Base-by-base conservation (phyloP, 208 protist genomes). In the Crithidia acanthocephali region DNA sequence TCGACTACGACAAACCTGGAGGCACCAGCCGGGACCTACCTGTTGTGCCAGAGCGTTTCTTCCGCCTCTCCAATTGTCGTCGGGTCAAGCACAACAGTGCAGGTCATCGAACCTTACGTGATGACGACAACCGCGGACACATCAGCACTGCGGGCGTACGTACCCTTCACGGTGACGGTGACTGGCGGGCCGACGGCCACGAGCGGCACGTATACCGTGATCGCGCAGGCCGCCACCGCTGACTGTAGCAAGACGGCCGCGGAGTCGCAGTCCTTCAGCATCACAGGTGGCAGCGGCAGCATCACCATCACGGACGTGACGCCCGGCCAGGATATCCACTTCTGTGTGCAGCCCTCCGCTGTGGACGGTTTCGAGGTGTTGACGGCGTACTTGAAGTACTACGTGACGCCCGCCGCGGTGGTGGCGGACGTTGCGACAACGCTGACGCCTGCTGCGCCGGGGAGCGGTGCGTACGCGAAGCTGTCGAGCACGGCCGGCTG, bases 361-460 rank as follows among this genome's bases (percentile, higher is more conserved):
- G 62, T 71, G 10, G 67, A 73, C 61, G 66, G 68, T 59, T 76
- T 84, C 51, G 47, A 74, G 35, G 74, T 74, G 50, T 60, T 75
- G 70, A 52, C 42, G 2, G 50, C 50, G 5, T 68, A 64, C 47
- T 68, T 92, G 63, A 56, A 64, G n/a, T 57, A 73, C 35, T 92
- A 92, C 79, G 86, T 89, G 81, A 71, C 81, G 33, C 86, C 86
- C 13, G 72, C 81, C 0, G 74, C 74, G 13, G 80, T 92, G 61
- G 64, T 92, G 42, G 63, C 80, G 48, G 79, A 66, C 61, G 72
- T 56, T 23, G 58, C 68, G 30, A 84, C 81, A 63, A 53, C 61
- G 32, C 58, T 89, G 30, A 63, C 51, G 37, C 86, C 87, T n/a
- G 68, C 68, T 28, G 42, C 70, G 25, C 51, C 70, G 42, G 33